These are phyloP conservation scores for Colletotrichum paranaense DNA, from an alignment of 2,329 filamentous ascomycete genomes.

Conservation along the genomic window DNA sequence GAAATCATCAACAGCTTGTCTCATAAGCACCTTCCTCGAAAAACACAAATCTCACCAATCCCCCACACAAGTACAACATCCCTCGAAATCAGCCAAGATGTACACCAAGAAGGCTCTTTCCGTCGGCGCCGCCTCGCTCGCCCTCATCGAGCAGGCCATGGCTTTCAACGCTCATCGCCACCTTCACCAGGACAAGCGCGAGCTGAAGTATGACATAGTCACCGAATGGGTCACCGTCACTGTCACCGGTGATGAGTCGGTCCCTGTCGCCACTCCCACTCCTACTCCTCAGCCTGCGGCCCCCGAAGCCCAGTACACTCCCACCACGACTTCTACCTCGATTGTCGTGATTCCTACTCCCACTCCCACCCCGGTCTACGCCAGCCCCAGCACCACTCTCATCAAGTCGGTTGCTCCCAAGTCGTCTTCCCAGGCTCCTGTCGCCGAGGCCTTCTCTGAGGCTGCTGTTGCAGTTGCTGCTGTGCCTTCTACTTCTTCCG, in stretches of 20 bases:
- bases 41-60: slow-evolving; percentile 35
- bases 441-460: slow-evolving; percentile 9
- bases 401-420: slow-evolving; percentile 33
- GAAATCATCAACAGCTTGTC: slow-evolving; percentile 16
- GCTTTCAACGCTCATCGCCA: slow-evolving; percentile 57
- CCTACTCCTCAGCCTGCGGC: slow-evolving; percentile 16
- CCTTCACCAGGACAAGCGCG: slow-evolving; percentile 50
- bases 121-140: slow-evolving; percentile 51
- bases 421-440: slow-evolving; percentile 15
- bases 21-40: slow-evolving; percentile 17
- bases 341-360: slow-evolving; percentile 24
- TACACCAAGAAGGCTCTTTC: slow-evolving; percentile 53
- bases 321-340: slow-evolving; percentile 29
- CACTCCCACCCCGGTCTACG: slow-evolving; percentile 7
- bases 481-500: slow-evolving; percentile 39
- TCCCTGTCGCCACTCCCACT: slow-evolving; percentile 24
- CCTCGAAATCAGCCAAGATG: slow-evolving; percentile 48
- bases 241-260: slow-evolving; percentile 46
- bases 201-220: slow-evolving; percentile 47
- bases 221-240: slow-evolving; percentile 56
- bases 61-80: background rate
- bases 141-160: slow-evolving; percentile 55
- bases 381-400: slow-evolving; percentile 38
- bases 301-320: slow-evolving; percentile 18
- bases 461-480: slow-evolving; percentile 18